Conservation (phyloP, 768 basidiomycete species). For the Inosperma sp. region DNA sequence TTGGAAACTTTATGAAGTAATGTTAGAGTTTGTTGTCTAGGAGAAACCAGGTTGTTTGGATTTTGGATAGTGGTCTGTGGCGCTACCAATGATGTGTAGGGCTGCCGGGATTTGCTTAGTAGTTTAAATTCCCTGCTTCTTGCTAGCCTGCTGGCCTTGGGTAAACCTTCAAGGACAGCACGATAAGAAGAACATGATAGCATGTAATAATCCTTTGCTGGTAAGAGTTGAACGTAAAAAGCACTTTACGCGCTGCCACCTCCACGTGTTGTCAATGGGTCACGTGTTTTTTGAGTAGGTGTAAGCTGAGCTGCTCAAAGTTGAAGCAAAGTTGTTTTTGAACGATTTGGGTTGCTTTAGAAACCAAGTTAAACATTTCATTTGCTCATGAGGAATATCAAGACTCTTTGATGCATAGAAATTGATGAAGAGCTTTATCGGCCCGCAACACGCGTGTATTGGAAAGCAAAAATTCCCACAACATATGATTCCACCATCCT, state of each 20-base stretch:
- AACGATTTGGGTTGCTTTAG: no score
- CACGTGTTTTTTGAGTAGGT: no score
- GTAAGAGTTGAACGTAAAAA: no score
- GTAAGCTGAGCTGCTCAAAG: no score
- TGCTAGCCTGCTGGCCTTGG: neutral
- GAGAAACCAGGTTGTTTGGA: conserved; percentile 1
- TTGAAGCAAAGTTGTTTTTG: no score
- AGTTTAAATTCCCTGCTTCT: neutral
- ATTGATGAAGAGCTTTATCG: no score
- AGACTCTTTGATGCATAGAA: no score
- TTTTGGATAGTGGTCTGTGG: conserved; percentile 3
- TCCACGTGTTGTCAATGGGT: no score
- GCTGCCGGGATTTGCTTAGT: neutral
- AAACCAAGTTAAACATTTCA: no score
- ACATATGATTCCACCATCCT: conserved; percentile 14
- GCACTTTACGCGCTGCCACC: no score
- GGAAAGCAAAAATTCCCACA: conserved; percentile 11
- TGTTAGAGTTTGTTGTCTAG: conserved; percentile 34
- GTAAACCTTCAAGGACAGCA: neutral
- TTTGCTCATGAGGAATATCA: no score
- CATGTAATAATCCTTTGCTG: conserved; percentile 7
- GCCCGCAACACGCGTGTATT: no score
- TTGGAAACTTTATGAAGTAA: conserved; percentile 46
- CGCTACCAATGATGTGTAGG: conserved; percentile 9
- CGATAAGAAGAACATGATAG: conserved; percentile 10